phyloP scores from a whole-genome alignment of 441 rosid species.

The Omphalea diandra region DNA sequence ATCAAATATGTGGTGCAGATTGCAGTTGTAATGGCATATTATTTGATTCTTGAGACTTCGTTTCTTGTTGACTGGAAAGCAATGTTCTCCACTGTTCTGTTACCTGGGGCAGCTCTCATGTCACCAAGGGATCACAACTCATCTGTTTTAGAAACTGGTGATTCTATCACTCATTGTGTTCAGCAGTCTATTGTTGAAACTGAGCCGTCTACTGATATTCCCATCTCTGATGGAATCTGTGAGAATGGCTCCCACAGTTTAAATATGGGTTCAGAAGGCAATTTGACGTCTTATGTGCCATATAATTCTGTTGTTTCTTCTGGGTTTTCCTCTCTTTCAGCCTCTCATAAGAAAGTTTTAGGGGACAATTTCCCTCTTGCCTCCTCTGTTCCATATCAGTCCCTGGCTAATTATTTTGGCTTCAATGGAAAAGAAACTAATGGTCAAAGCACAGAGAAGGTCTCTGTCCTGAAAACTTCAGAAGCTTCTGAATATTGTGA shows the following conservation, averaged over 20 bases:
- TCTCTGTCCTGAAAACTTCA: constrained; percentile 38
- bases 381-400: constrained; percentile 40
- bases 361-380: constrained; percentile 45
- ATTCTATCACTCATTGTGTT: constrained; percentile 26
- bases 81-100: constrained; percentile 72
- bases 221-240: constrained; percentile 46
- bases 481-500: constrained; percentile 35
- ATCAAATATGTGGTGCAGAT: constrained; percentile 75
- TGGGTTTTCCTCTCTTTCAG: constrained; percentile 77
- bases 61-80: constrained; percentile 82
- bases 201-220: constrained; percentile 40
- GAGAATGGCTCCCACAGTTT: constrained; percentile 34
- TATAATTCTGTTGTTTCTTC: constrained; percentile 76
- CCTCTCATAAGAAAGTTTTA: constrained; percentile 64
- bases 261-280: constrained; percentile 36
- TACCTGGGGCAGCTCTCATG: constrained; percentile 34
- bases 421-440: constrained; percentile 36
- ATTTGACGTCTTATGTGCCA: constrained; percentile 59
- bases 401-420: constrained; percentile 65
- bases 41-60: constrained; percentile 87
- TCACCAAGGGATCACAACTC: constrained; percentile 29
- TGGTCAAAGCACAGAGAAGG: constrained; percentile 35
- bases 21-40: constrained; percentile 74
- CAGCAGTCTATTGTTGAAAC: constrained; percentile 30
- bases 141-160: constrained; percentile 34